Conservation (phyloP, 768 basidiomycete genomes). For the Tremella yokohamensis region DNA sequence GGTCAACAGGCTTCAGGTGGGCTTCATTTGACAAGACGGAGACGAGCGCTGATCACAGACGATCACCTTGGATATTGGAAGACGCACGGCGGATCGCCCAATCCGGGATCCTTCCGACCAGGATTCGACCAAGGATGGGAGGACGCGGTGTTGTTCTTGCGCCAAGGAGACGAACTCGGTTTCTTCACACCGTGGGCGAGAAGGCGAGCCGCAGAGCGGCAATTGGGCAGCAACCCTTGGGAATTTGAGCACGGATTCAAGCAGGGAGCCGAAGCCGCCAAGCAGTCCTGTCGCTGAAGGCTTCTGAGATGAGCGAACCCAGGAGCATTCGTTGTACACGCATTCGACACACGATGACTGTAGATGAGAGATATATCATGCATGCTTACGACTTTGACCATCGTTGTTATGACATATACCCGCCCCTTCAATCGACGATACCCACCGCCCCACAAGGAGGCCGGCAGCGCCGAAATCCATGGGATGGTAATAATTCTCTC, state of each 20-base stretch:
- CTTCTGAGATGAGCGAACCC: not conserved
- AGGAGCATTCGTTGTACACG: not conserved
- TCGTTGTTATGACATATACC: slow-evolving; percentile 7
- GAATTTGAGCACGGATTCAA: slow-evolving; percentile 60
- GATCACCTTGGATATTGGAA: slow-evolving; percentile 56
- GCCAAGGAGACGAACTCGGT: slow-evolving; percentile 59
- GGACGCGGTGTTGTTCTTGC: slow-evolving; percentile 62
- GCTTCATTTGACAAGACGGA: not conserved
- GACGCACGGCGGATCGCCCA: slow-evolving; percentile 59
- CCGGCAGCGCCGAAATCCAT: slow-evolving; percentile 38
- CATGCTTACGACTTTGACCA: not conserved
- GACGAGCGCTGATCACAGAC: slow-evolving; percentile 33
- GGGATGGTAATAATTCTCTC: slow-evolving; percentile 30
- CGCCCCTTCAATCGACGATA: slow-evolving; percentile 37
- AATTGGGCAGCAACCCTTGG: slow-evolving; percentile 60
- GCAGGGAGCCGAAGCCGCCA: slow-evolving; percentile 55
- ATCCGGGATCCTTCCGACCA: slow-evolving; percentile 65
- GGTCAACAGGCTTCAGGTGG: not conserved
- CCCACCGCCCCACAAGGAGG: slow-evolving; percentile 22
- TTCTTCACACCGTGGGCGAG: slow-evolving; percentile 64
- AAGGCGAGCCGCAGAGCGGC: slow-evolving; percentile 46
- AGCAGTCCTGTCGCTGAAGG: slow-evolving; percentile 11
- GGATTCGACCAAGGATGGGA: slow-evolving; percentile 72
- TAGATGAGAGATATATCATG: not conserved
- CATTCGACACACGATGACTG: not conserved